phyloP scores from a whole-genome alignment of 192 early-diverging fungal species.

The Pilaira anomala region DNA sequence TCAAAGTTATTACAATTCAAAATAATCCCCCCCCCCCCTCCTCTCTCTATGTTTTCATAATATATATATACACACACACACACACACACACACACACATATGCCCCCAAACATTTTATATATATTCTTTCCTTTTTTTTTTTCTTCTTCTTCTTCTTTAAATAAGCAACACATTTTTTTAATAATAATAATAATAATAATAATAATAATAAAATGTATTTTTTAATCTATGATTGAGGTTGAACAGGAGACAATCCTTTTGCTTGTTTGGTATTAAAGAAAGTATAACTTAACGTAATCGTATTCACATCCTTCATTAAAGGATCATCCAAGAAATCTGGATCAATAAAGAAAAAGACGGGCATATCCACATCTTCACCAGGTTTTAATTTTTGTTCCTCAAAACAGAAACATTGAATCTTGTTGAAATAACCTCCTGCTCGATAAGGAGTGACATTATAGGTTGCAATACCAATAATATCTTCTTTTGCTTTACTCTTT shows the following conservation, averaged over 20 bases:
- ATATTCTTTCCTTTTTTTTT: too few relatives aligned
- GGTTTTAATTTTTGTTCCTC: conserved; percentile 92
- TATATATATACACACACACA: background rate
- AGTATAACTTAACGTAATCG: conserved; percentile 91
- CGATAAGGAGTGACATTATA: conserved; percentile 94
- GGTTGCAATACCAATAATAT: conserved; percentile 93
- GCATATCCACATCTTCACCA: conserved; percentile 92
- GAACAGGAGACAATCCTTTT: conserved; percentile 21
- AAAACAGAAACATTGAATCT: conserved; percentile 99
- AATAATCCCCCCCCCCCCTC: conserved; percentile 10
- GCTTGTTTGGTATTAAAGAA: conserved; percentile 81
- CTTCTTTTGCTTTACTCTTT: conserved; percentile 77
- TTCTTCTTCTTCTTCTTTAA: too few relatives aligned
- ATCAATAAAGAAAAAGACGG: conserved; percentile 97
- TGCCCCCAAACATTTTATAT: too few relatives aligned
- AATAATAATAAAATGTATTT: background rate
- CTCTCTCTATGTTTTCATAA: background rate
- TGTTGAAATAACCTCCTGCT: conserved; percentile 97
- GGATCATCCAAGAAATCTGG: conserved; percentile 95
- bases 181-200: background rate
- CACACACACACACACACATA: background rate
- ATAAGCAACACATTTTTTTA: too few relatives aligned
- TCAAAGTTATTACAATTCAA: background rate
- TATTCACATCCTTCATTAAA: conserved; percentile 89
- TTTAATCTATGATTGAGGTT: conserved; percentile 3